Evolutionary conservation across 169 alveolate genomes (phyloP).

Genomic region (Plasmodium gonderi): DNA sequence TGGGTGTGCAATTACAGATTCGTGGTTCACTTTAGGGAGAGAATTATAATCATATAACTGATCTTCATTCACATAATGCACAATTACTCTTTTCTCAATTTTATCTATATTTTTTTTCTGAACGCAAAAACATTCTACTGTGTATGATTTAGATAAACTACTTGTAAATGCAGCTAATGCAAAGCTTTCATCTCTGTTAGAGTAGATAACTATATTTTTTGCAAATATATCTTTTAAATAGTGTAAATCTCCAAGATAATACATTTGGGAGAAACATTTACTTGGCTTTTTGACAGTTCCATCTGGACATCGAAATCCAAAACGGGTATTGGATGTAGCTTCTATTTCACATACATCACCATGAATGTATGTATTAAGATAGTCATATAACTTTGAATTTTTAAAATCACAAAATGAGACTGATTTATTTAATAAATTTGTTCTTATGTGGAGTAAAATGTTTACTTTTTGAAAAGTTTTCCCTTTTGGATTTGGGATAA

Average conservation of each 20-base stretch:
- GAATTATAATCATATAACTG: slow-evolving; percentile 53
- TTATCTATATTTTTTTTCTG: not conserved
- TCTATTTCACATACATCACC: slow-evolving; percentile 36
- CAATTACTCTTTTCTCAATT: slow-evolving; percentile 23
- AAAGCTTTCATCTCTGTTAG: not conserved
- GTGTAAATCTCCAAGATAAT: not conserved
- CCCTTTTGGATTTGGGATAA: not conserved
- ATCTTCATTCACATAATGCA: slow-evolving; percentile 38
- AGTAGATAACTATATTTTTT: slow-evolving; percentile 13
- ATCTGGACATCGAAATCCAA: slow-evolving; percentile 55
- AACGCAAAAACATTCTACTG: slow-evolving; percentile 48
- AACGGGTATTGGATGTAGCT: not conserved
- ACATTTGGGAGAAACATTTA: slow-evolving; percentile 27
- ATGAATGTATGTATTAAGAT: slow-evolving; percentile 4
- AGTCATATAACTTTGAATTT: slow-evolving; percentile 2
- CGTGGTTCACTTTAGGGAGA: not conserved
- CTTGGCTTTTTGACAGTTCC: slow-evolving; percentile 28
- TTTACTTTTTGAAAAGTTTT: not conserved
- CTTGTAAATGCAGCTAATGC: slow-evolving; percentile 48
- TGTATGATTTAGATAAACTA: not conserved
- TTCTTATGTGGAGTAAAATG: slow-evolving; percentile 14
- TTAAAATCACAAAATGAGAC: slow-evolving; percentile 45
- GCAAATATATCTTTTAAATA: not conserved
- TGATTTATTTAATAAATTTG: not conserved
- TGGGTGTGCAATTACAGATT: slow-evolving; percentile 5